Conservation (phyloP, 202 grass and related monocot species). For the Schoenoplectus triqueter region DNA sequence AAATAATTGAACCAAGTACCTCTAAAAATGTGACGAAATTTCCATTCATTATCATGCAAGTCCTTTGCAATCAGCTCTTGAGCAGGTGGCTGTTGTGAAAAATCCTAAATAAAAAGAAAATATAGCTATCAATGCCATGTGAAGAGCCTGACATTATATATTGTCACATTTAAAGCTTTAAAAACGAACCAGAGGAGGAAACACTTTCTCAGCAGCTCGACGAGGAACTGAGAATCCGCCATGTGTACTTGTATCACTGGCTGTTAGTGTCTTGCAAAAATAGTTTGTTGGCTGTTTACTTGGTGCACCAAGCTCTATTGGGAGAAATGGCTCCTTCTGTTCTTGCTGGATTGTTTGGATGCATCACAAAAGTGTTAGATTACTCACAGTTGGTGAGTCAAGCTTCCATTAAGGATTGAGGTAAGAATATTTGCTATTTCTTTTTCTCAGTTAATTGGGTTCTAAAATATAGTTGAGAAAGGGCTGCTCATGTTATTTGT, state of each 20-base stretch:
- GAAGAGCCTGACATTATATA: background rate
- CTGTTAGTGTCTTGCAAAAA: constrained; percentile 97
- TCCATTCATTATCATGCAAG: constrained; percentile 96
- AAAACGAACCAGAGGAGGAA: constrained; percentile 71
- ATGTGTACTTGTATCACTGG: constrained; percentile 98
- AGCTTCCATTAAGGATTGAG: constrained; percentile 2
- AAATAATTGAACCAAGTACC: constrained; percentile 47
- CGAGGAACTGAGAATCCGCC: constrained; percentile 96
- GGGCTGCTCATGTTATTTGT: too few relatives aligned
- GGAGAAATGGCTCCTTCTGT: constrained; percentile 89
- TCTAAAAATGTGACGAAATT: constrained; percentile 97
- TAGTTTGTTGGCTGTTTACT: constrained; percentile 97
- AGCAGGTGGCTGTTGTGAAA: constrained; percentile 83
- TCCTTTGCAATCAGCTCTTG: constrained; percentile 90
- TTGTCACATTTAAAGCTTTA: constrained; percentile 36
- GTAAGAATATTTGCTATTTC: background rate
- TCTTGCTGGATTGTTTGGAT: constrained; percentile 58
- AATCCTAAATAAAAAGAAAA: constrained; percentile 60
- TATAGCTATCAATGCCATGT: constrained; percentile 28
- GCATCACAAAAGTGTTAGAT: background rate
- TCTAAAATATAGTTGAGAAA: too few relatives aligned
- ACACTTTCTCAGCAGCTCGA: constrained; percentile 97
- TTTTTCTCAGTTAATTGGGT: background rate
- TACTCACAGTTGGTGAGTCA: background rate
- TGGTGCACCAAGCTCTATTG: constrained; percentile 71